phyloP scores from a whole-genome alignment of 2,329 filamentous ascomycete species.

The Sphaerulina populicola region DNA sequence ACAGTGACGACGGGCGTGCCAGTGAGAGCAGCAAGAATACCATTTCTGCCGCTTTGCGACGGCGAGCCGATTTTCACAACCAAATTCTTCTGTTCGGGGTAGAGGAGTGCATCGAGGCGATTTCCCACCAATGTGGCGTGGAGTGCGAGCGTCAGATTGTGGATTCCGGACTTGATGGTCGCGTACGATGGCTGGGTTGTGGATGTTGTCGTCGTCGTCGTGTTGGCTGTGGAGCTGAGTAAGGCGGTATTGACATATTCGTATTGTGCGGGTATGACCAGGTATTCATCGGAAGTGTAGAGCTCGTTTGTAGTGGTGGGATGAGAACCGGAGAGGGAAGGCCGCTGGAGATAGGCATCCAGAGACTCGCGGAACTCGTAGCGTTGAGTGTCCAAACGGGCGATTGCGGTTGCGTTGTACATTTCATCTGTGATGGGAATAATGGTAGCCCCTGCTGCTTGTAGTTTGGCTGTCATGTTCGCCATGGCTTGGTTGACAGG shows the following conservation, averaged over 20 bases:
- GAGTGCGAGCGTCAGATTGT: constrained; percentile 46
- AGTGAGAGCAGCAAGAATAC: constrained; percentile 48
- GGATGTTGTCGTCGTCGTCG: not conserved
- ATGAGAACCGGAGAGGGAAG: constrained; percentile 37
- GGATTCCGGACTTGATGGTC: constrained; percentile 42
- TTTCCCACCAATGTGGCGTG: constrained; percentile 44
- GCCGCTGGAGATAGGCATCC: constrained; percentile 47
- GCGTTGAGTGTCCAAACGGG: constrained; percentile 49
- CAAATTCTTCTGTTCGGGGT: constrained; percentile 57
- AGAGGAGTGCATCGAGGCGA: constrained; percentile 51
- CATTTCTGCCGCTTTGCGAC: constrained; percentile 53
- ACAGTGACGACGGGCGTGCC: constrained; percentile 48
- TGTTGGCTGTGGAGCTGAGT: constrained; percentile 45
- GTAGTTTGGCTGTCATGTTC: constrained; percentile 41
- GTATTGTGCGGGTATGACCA: constrained; percentile 54
- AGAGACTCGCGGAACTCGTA: constrained; percentile 53
- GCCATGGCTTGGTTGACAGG: constrained; percentile 51
- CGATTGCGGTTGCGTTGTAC: constrained; percentile 48
- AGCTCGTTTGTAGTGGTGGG: constrained; percentile 44
- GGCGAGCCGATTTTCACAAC: constrained; percentile 51
- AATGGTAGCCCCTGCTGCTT: constrained; percentile 43
- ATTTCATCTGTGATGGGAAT: constrained; percentile 43
- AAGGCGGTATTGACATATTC: constrained; percentile 46
- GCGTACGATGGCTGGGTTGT: constrained; percentile 35
- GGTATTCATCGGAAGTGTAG: constrained; percentile 45